These are phyloP conservation scores for Ceratobasidium sp. DNA, from an alignment of 1,284 basidiomycete species.

Conservation along the genomic window DNA sequence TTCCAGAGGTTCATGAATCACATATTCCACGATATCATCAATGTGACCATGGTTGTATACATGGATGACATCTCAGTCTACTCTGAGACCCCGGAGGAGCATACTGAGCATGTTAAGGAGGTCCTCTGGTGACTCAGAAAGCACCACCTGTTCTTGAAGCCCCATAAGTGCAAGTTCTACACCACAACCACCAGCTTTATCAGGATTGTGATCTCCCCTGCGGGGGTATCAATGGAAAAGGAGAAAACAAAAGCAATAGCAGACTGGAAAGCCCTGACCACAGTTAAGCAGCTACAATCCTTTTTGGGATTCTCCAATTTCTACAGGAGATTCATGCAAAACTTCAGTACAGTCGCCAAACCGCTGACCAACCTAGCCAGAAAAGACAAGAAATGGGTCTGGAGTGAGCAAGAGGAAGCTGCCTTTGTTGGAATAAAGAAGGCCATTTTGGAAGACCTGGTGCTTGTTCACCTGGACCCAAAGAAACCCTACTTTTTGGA, in stretches of 20 bases:
- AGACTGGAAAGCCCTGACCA: conserved; percentile 59
- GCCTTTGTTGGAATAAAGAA: conserved; percentile 53
- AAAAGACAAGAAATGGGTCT: conserved; percentile 49
- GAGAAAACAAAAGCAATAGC: conserved; percentile 59
- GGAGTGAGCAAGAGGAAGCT: conserved; percentile 40
- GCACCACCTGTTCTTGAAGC: conserved; percentile 21
- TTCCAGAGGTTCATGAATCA: too few species aligned
- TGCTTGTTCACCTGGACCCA: not conserved
- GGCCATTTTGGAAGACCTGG: conserved; percentile 49
- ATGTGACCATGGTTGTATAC: conserved; percentile 41
- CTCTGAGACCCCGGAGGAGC: conserved; percentile 47
- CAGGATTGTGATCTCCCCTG: conserved; percentile 55
- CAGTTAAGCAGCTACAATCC: conserved; percentile 54
- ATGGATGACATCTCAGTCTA: conserved; percentile 39
- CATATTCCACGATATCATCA: too few species aligned
- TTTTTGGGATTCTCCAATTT: conserved; percentile 57
- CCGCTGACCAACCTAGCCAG: conserved; percentile 52
- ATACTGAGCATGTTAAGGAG: conserved; percentile 53
- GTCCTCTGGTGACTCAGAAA: conserved; percentile 57
- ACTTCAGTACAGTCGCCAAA: conserved; percentile 52
- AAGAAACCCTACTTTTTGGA: too few species aligned
- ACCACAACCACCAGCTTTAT: conserved; percentile 53
- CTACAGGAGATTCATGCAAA: conserved; percentile 55
- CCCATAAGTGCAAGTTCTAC: conserved; percentile 49
- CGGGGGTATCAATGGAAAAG: conserved; percentile 59